Percentiles rank a stretch among this genome's conserved stretches.
phyloP scores from a whole-genome alignment of 495 filamentous ascomycete genomes.

The Pyrenopolyporus hunteri region DNA sequence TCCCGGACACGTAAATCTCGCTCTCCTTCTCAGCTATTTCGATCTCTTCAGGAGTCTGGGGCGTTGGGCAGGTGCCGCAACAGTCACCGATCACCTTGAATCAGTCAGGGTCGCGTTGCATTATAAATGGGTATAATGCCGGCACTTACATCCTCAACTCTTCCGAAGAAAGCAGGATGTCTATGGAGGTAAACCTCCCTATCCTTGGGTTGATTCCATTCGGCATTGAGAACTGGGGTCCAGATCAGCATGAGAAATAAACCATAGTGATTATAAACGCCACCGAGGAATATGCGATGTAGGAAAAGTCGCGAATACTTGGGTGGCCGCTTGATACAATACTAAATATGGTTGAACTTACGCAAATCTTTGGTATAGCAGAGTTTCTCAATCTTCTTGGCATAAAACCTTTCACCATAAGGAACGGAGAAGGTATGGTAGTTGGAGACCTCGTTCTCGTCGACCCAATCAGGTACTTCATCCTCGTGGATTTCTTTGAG shows the following conservation, averaged over 20 bases:
- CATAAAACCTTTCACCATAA: constrained; percentile 72
- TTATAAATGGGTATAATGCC: background rate
- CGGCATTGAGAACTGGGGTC: constrained; percentile 72
- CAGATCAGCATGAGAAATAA: constrained; percentile 16
- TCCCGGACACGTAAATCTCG: constrained; percentile 74
- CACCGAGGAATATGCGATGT: background rate
- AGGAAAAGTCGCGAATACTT: no score
- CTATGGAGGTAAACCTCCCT: constrained; percentile 76
- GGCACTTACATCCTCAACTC: constrained; percentile 46
- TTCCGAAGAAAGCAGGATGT: constrained; percentile 68
- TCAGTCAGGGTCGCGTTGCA: constrained; percentile 6
- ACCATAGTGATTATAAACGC: background rate
- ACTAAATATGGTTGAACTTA: constrained; percentile 25
- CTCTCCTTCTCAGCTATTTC: constrained; percentile 71
- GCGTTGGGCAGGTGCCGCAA: constrained; percentile 75
- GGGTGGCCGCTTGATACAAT: background rate
- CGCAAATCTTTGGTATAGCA: constrained; percentile 76
- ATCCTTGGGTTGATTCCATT: constrained; percentile 79
- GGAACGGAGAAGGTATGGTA: constrained; percentile 82
- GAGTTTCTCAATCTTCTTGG: constrained; percentile 76
- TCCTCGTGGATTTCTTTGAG: constrained; percentile 75
- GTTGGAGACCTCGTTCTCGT: constrained; percentile 71
- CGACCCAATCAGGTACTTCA: constrained; percentile 81
- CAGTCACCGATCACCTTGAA: constrained; percentile 75
- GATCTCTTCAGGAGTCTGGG: constrained; percentile 69